These are phyloP conservation scores for Gillenia trifoliata DNA, from an alignment of 306 rosid species.

Conservation along the genomic window DNA sequence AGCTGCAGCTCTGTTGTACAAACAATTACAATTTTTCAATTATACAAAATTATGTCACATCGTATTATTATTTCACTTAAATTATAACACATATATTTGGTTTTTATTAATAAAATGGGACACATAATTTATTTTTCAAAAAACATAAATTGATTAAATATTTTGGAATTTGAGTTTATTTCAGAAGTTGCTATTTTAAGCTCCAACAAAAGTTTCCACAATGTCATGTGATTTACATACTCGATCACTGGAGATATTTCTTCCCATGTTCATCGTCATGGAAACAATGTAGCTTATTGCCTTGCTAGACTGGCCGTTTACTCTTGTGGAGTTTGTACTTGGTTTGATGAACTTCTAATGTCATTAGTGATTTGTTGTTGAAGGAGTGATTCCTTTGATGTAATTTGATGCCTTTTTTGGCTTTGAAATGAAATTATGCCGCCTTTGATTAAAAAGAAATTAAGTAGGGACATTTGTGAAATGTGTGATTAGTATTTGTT, in stretches of 20 bases:
- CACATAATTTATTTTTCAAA: neutral
- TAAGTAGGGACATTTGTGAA: neutral
- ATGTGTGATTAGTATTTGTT: too few relatives aligned
- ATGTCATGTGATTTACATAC: neutral
- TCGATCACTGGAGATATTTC: neutral
- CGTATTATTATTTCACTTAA: too few relatives aligned
- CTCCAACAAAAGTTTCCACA: neutral
- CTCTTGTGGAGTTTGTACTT: neutral
- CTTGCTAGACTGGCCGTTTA: neutral
- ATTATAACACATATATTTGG: too few relatives aligned
- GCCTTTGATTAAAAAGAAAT: neutral
- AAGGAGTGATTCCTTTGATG: neutral
- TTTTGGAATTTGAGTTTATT: neutral
- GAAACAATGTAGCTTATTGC: neutral
- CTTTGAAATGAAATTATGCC: neutral
- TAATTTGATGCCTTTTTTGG: neutral
- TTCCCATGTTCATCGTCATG: neutral
- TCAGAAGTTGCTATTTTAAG: neutral
- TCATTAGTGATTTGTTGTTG: neutral
- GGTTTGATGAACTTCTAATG: neutral
- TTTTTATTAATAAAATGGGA: too few relatives aligned
- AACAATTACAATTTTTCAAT: too few relatives aligned
- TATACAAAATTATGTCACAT: rapidly evolving
- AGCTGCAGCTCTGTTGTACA: neutral
- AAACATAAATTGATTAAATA: neutral